Evolutionary conservation across 2,329 filamentous ascomycete genomes (phyloP).

Genomic region (Chaetomium sp.): DNA sequence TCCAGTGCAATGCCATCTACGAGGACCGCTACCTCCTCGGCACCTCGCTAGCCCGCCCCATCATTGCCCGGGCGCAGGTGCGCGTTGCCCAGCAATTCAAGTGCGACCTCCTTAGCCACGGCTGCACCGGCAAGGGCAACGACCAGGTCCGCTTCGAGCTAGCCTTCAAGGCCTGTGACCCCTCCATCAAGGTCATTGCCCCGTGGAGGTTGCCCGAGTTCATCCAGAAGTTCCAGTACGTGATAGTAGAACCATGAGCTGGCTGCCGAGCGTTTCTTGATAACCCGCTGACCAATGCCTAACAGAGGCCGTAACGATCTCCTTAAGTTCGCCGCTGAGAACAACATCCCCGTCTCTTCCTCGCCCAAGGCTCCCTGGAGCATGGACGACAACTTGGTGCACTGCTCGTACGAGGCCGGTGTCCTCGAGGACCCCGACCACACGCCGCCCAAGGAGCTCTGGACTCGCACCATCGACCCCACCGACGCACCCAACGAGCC

Average conservation of each 20-base stretch:
- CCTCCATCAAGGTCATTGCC: conserved; percentile 64
- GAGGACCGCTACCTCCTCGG: conserved; percentile 51
- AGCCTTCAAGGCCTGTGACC: conserved; percentile 39
- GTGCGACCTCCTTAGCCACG: conserved; percentile 45
- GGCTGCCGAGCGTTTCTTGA: conserved; percentile 1
- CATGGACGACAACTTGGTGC: conserved; percentile 59
- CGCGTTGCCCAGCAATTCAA: conserved; percentile 56
- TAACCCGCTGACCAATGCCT: not conserved
- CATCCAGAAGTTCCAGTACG: conserved; percentile 56
- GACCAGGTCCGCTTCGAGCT: conserved; percentile 57
- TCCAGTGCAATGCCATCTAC: conserved; percentile 67
- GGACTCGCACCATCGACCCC: conserved; percentile 67
- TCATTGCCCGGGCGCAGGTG: conserved; percentile 64
- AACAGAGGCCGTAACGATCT: conserved; percentile 59
- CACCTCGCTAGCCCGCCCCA: conserved; percentile 59
- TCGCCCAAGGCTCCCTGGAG: conserved; percentile 62
- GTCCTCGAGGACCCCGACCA: conserved; percentile 60
- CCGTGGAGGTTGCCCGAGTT: conserved; percentile 67
- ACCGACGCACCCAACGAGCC: conserved; percentile 62
- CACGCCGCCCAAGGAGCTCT: conserved; percentile 70
- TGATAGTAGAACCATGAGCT: not conserved
- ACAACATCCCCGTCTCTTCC: conserved; percentile 64
- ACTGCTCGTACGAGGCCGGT: conserved; percentile 76
- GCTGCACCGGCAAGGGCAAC: conserved; percentile 55
- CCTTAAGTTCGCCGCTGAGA: conserved; percentile 61